Evolutionary conservation across 345 rosid genomes (phyloP).

Genomic region (Anacardium occidentale): DNA sequence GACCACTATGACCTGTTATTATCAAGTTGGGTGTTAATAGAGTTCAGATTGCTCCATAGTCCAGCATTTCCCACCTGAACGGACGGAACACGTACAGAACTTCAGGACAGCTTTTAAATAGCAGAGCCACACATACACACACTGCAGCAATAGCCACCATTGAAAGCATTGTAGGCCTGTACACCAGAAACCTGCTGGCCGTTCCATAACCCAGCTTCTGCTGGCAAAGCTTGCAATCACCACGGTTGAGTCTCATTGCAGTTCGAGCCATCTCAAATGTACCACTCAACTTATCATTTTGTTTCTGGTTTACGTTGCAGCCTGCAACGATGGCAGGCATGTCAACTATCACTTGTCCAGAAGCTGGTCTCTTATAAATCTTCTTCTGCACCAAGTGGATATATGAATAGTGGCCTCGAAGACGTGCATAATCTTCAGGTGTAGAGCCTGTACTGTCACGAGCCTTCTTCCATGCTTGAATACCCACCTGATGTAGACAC

Average conservation of each 20-base stretch:
- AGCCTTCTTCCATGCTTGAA: conserved; percentile 86
- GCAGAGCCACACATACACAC: conserved; percentile 94
- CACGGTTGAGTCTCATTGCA: conserved; percentile 24
- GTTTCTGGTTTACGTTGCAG: conserved; percentile 37
- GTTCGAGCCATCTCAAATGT: conserved; percentile 60
- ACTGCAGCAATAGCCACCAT: conserved; percentile 98
- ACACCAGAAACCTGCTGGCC: conserved; percentile 54
- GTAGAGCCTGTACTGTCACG: conserved; percentile 86
- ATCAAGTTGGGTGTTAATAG: conserved; percentile 20
- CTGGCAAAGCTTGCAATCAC: conserved; percentile 68
- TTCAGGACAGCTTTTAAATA: conserved; percentile 94
- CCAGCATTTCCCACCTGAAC: conserved; percentile 96
- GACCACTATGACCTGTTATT: conserved; percentile 21
- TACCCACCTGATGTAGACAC: conserved; percentile 62
- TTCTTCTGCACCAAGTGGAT: conserved; percentile 90
- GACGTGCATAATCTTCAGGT: conserved; percentile 94
- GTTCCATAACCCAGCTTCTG: conserved; percentile 54
- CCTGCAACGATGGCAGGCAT: conserved; percentile 38
- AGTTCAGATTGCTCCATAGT: conserved; percentile 71
- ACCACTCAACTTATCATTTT: conserved; percentile 34
- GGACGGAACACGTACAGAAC: conserved; percentile 86
- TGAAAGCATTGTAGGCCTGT: conserved; percentile 95
- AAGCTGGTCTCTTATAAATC: conserved; percentile 47
- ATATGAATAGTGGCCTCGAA: conserved; percentile 95
- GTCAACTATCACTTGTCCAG: conserved; percentile 62